Percentiles rank a stretch among this genome's conserved stretches.
phyloP scores from a whole-genome alignment of 306 rosid genomes.

The Adenanthera pavonina region DNA sequence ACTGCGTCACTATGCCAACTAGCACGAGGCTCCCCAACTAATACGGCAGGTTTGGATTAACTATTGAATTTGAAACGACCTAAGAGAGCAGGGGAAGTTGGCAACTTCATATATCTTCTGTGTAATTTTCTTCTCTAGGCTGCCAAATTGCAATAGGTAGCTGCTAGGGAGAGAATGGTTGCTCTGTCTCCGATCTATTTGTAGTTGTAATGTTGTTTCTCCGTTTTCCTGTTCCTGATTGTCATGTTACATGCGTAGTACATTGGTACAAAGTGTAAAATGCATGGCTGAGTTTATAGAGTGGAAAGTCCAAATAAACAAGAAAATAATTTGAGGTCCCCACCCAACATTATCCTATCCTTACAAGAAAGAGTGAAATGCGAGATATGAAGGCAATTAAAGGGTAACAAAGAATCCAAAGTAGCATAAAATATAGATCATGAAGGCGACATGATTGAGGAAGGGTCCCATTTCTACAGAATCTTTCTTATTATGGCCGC shows the following conservation, averaged over 20 bases:
- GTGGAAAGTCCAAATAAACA: neutral
- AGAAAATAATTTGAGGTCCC: neutral
- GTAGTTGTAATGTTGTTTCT: slow-evolving; percentile 30
- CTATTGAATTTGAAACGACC: slow-evolving; percentile 11
- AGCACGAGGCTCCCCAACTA: slow-evolving; percentile 37
- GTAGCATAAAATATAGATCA: neutral
- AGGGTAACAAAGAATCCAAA: slow-evolving; percentile 4
- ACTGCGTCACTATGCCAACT: slow-evolving; percentile 62
- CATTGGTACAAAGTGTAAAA: neutral
- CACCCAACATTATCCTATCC: neutral
- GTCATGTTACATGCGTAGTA: neutral
- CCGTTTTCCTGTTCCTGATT: neutral
- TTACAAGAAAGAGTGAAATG: neutral
- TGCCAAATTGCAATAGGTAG: neutral
- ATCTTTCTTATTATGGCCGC: neutral
- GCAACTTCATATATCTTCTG: slow-evolving; percentile 29
- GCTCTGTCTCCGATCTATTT: slow-evolving; percentile 39
- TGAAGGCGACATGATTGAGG: neutral
- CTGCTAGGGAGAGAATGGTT: slow-evolving; percentile 32
- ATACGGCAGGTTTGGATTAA: neutral
- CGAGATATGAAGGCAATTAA: neutral
- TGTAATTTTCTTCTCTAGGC: neutral
- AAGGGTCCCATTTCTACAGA: neutral
- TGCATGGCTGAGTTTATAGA: neutral
- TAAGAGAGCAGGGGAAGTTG: slow-evolving; percentile 42